phyloP scores from a whole-genome alignment of 257 asterid genomes.

The Catharanthus roseus region DNA sequence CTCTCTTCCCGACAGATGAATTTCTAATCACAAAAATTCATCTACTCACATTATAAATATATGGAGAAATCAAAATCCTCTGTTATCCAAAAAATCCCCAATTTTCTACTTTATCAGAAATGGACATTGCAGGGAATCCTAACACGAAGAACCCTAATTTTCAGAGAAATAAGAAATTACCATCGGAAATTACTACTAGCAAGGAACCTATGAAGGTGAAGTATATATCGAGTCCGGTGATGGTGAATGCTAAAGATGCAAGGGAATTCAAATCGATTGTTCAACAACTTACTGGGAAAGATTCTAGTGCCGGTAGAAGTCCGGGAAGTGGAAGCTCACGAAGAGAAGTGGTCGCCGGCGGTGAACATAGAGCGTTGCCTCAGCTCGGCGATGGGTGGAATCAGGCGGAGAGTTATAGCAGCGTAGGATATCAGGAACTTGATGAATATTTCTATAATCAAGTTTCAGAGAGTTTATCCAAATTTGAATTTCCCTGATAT shows the following conservation, averaged over 20 bases:
- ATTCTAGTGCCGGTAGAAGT: background rate
- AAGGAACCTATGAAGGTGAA: constrained; percentile 28
- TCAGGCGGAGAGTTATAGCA: background rate
- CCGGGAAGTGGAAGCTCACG: background rate
- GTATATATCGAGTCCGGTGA: constrained; percentile 34
- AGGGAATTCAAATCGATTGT: constrained; percentile 32
- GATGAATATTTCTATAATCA: background rate
- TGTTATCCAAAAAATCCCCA: background rate
- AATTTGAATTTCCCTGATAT: background rate
- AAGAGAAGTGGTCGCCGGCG: background rate
- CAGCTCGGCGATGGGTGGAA: background rate
- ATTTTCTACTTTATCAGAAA: background rate
- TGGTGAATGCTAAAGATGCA: constrained; percentile 26
- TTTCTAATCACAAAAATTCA: too few species aligned
- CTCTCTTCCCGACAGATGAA: too few species aligned
- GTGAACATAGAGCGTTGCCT: background rate
- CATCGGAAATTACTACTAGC: background rate
- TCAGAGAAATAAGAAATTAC: constrained; percentile 2
- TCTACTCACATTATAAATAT: background rate
- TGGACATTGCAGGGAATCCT: constrained; percentile 11
- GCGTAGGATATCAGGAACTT: background rate
- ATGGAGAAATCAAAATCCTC: background rate
- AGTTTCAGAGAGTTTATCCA: background rate
- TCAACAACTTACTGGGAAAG: constrained; percentile 38
- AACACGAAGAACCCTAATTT: background rate